phyloP scores from a whole-genome alignment of 768 basidiomycete species.

The Amanita fuliginea region DNA sequence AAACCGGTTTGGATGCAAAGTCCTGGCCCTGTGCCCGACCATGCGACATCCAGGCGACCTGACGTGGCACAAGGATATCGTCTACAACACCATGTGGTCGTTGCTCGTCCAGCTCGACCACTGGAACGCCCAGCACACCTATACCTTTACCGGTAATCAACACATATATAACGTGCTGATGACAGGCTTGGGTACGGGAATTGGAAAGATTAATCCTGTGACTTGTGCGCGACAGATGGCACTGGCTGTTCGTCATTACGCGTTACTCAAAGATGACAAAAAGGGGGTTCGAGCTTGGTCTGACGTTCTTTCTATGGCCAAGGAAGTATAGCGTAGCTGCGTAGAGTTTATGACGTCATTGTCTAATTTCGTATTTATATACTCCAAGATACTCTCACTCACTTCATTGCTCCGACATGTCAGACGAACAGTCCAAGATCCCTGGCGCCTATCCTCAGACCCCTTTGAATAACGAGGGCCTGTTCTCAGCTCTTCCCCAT shows the following conservation, averaged over 20 bases:
- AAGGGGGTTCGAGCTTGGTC: neutral
- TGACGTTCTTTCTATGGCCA: neutral
- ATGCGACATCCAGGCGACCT: conserved; percentile 8
- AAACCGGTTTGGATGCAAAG: neutral
- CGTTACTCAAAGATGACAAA: neutral
- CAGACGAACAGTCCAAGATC: neutral
- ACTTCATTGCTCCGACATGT: neutral
- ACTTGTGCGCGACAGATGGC: conserved; percentile 10
- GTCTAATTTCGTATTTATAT: too few relatives aligned
- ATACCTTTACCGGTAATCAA: neutral
- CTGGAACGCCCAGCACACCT: neutral
- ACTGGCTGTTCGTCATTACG: conserved; percentile 8
- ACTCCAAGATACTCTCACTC: too few relatives aligned
- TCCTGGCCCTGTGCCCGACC: conserved; percentile 2
- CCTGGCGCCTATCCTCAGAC: conserved; percentile 3
- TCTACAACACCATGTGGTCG: conserved; percentile 10
- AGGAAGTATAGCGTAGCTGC: neutral
- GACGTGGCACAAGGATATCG: conserved; percentile 9
- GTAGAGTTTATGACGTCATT: neutral
- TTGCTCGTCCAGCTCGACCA: conserved; percentile 6
- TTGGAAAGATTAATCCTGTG: conserved; percentile 3
- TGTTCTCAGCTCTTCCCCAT: conserved; percentile 46
- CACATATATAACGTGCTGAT: conserved; percentile 7
- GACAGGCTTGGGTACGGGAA: conserved; percentile 10
- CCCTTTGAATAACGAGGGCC: conserved; percentile 19